phyloP scores from a whole-genome alignment of 2,329 filamentous ascomycete genomes.

The Xenosphaeropsis pyriputrescens region DNA sequence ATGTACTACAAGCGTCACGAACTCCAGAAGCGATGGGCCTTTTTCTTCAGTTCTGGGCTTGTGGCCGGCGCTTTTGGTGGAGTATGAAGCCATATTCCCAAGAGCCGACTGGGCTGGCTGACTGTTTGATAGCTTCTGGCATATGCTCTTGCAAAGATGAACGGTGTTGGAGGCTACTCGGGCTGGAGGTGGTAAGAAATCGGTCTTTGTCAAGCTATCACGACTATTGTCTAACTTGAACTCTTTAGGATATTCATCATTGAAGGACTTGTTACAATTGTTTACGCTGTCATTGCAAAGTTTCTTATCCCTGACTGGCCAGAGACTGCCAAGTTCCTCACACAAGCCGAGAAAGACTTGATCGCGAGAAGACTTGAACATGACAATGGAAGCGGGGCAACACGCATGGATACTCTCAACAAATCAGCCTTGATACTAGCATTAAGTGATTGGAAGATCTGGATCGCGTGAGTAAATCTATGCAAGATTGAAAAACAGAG shows the following conservation, averaged over 20 bases:
- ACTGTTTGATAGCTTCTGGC: background rate
- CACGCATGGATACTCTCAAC: constrained; percentile 28
- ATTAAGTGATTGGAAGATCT: constrained; percentile 61
- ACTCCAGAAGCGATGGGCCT: constrained; percentile 83
- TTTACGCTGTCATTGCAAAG: constrained; percentile 26
- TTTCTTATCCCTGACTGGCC: constrained; percentile 25
- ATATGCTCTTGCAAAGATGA: background rate
- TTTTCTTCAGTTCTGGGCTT: constrained; percentile 81
- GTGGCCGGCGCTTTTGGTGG: constrained; percentile 77
- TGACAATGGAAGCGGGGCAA: background rate
- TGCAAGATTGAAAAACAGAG: background rate
- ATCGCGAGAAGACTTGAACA: constrained; percentile 34
- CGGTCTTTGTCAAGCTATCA: constrained; percentile 29
- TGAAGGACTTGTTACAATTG: constrained; percentile 29
- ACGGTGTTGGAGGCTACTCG: constrained; percentile 10
- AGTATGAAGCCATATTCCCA: background rate
- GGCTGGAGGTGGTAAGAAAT: constrained; percentile 23
- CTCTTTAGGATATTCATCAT: constrained; percentile 36
- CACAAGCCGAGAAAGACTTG: constrained; percentile 51
- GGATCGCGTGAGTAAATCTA: constrained; percentile 29
- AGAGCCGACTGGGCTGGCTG: too few relatives aligned
- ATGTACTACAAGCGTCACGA: constrained; percentile 86
- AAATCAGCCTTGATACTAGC: constrained; percentile 42
- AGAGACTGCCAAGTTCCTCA: constrained; percentile 60
- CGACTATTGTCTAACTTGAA: constrained; percentile 23